Conservation (phyloP, 1,139 yeast genomes). For the Sugiyamaella novakii region DNA sequence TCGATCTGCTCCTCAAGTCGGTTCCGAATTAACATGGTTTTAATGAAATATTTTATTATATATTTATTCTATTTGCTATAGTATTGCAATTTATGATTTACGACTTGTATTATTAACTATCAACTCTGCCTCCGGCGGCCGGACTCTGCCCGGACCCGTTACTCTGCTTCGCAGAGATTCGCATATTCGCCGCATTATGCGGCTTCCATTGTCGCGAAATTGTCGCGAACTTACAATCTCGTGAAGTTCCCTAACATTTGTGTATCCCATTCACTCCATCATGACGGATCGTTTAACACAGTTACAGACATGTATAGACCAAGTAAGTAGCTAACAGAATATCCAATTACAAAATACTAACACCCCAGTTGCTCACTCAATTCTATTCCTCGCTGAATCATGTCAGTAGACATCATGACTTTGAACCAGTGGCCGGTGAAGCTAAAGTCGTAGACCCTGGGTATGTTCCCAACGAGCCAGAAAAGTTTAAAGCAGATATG, state of each 20-base stretch:
- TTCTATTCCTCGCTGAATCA: slow-evolving; percentile 89
- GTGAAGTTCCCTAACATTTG: background rate
- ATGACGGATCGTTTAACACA: slow-evolving; percentile 83
- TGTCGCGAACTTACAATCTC: too few relatives aligned
- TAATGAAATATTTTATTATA: background rate
- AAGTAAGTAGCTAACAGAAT: slow-evolving; percentile 38
- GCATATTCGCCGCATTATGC: background rate
- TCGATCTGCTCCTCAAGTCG: too few relatives aligned
- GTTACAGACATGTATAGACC: slow-evolving; percentile 88
- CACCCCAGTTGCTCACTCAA: slow-evolving; percentile 68
- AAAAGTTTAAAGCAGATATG: slow-evolving; percentile 46
- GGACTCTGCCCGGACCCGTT: slow-evolving; percentile 1
- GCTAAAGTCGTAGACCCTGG: slow-evolving; percentile 55
- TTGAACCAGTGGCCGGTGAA: slow-evolving; percentile 53
- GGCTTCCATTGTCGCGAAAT: background rate
- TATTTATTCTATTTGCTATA: slow-evolving; percentile 7
- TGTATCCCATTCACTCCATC: too few relatives aligned
- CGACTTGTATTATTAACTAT: background rate
- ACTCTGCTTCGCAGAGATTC: background rate
- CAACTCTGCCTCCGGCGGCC: background rate
- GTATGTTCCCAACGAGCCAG: slow-evolving; percentile 45
- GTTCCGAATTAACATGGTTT: slow-evolving; percentile 17
- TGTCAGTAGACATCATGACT: slow-evolving; percentile 72
- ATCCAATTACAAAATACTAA: slow-evolving; percentile 26
- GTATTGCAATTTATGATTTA: slow-evolving; percentile 12